Conservation (phyloP, 257 asterid genomes). For the Galeopsis tetrahit region DNA sequence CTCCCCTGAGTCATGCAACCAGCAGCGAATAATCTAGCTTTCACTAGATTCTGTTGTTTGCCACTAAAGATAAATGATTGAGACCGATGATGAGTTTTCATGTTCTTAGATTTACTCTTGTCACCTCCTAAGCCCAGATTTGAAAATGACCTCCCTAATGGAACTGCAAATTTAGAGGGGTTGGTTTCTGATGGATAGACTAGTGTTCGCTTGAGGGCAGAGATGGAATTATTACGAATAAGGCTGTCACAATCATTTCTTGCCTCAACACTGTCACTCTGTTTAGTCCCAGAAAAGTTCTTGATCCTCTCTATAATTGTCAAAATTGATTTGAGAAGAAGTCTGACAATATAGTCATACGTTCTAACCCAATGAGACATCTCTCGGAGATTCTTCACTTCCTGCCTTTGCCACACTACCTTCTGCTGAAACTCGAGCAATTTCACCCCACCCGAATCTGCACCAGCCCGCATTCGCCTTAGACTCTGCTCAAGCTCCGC, state of each 20-base stretch:
- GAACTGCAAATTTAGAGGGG: slow-evolving; percentile 39
- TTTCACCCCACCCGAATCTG: slow-evolving; percentile 51
- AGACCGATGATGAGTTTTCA: slow-evolving; percentile 45
- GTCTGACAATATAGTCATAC: slow-evolving; percentile 66
- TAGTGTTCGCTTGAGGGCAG: slow-evolving; percentile 50
- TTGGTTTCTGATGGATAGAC: slow-evolving; percentile 49
- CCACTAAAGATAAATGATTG: slow-evolving; percentile 45
- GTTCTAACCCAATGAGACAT: slow-evolving; percentile 86
- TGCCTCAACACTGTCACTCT: slow-evolving; percentile 39
- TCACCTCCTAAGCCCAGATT: slow-evolving; percentile 55
- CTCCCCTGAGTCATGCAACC: slow-evolving; percentile 68
- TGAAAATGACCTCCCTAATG: slow-evolving; percentile 80
- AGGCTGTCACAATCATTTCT: slow-evolving; percentile 39
- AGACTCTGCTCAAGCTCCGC: slow-evolving; percentile 78
- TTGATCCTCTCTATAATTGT: slow-evolving; percentile 67
- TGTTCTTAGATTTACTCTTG: slow-evolving; percentile 51
- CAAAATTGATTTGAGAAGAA: slow-evolving; percentile 68
- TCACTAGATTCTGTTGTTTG: slow-evolving; percentile 42
- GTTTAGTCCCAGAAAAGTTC: slow-evolving; percentile 45
- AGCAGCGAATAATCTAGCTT: slow-evolving; percentile 49
- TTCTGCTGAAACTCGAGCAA: slow-evolving; percentile 83
- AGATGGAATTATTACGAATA: slow-evolving; percentile 57
- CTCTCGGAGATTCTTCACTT: slow-evolving; percentile 82
- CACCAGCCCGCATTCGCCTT: slow-evolving; percentile 65
- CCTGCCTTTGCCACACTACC: slow-evolving; percentile 78